A percentile compares a stretch with the other conserved stretches of the same genome.
These are phyloP conservation scores for Entomortierella beljakovae DNA, from an alignment of 192 early-diverging fungal genomes.

Conservation along the genomic window DNA sequence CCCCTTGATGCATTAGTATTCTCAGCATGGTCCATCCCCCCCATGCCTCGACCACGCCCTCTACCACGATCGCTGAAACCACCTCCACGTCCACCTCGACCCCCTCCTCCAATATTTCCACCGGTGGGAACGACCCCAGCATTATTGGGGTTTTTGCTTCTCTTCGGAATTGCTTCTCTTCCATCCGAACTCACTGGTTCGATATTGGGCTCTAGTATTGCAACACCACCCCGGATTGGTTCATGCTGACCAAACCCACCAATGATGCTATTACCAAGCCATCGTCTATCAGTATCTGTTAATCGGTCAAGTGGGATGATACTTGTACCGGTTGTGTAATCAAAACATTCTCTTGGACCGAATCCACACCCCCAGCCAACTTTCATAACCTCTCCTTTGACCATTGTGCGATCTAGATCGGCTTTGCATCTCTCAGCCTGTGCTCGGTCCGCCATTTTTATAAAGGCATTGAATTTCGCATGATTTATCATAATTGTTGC, in stretches of 20 bases:
- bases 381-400: slow-evolving; percentile 49
- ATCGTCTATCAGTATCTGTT: slow-evolving; percentile 56
- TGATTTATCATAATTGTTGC: slow-evolving; percentile 57
- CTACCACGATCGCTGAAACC: slow-evolving; percentile 8
- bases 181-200: slow-evolving; percentile 32
- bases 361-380: slow-evolving; percentile 61
- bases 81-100: neutral
- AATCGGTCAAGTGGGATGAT: slow-evolving; percentile 54
- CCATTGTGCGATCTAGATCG: slow-evolving; percentile 28
- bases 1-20: neutral
- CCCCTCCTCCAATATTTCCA: slow-evolving; percentile 14
- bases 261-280: slow-evolving; percentile 44
- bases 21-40: slow-evolving; percentile 5
- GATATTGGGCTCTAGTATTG: slow-evolving; percentile 56
- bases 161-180: slow-evolving; percentile 40
- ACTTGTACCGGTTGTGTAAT: slow-evolving; percentile 46
- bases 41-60: slow-evolving; percentile 14
- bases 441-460: slow-evolving; percentile 56
- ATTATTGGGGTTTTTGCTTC: neutral
- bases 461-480: slow-evolving; percentile 58
- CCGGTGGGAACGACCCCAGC: slow-evolving; percentile 13
- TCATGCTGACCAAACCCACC: slow-evolving; percentile 55
- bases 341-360: slow-evolving; percentile 58
- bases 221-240: slow-evolving; percentile 51
- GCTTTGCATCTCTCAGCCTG: slow-evolving; percentile 41